Evolutionary conservation across 371 early-diverging fungal species (phyloP).

Genomic region (Mucor plumbeus): DNA sequence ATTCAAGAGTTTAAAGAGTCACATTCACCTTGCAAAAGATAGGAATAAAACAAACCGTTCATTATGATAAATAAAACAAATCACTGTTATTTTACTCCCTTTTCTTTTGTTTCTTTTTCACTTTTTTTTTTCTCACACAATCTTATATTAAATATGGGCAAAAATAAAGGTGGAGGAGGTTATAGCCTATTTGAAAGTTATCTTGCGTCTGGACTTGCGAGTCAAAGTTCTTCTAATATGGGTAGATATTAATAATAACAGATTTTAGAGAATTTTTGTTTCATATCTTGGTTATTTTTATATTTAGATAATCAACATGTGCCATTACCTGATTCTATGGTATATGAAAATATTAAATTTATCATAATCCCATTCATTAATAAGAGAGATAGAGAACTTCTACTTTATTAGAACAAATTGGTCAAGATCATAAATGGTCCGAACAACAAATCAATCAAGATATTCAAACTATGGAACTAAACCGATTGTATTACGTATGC

Average conservation of each 20-base stretch:
- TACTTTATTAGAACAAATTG: conserved; percentile 66
- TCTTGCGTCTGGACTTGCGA: conserved; percentile 28
- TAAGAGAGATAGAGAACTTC: conserved; percentile 52
- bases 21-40: neutral
- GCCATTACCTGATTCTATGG: conserved; percentile 42
- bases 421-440: conserved; percentile 65
- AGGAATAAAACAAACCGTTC: neutral
- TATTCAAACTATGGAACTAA: conserved; percentile 52
- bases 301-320: conserved; percentile 22
- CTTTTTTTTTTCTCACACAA: conserved; percentile 11
- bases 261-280: neutral
- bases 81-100: conserved; percentile 11
- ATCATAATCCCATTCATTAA: neutral
- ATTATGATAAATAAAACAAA: neutral
- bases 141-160: conserved; percentile 32
- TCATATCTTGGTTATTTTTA: neutral
- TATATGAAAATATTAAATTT: neutral
- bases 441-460: conserved; percentile 62
- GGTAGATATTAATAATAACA: conserved; percentile 1
- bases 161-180: conserved; percentile 26
- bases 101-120: conserved; percentile 6
- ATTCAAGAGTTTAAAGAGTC: conserved; percentile 18
- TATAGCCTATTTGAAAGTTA: conserved; percentile 33
- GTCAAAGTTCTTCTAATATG: neutral
- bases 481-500: conserved; percentile 60